Base-by-base conservation (phyloP, 2,329 filamentous ascomycete genomes). In the Dendrostoma leiphaemia region DNA sequence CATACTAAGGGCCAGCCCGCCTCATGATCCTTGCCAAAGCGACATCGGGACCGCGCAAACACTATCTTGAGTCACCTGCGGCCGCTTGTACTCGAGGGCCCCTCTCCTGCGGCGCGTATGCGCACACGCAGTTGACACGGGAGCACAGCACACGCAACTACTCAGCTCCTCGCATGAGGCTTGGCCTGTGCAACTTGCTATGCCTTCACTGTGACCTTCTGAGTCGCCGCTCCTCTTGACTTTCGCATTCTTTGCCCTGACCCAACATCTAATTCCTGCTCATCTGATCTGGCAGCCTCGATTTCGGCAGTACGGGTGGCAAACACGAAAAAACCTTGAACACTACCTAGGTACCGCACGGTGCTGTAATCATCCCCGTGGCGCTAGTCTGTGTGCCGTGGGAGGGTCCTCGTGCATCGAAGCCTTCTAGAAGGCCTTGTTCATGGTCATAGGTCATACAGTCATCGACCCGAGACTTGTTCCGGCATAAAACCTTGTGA, bases 351-450 rank as follows among this genome's bases (percentile, higher is more conserved):
- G n/a, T 26, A 26, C 21, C 38, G 23, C 23, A 26, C 38, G 19
- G 17, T 38, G n/a, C n/a, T n/a, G n/a, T n/a, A n/a, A n/a, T n/a
- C n/a, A 32, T 38, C 40, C 19, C 17, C 24, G 31, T 19, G 23
- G 24, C 32, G 34, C 47, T 26, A n/a, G 3, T 38, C 23, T 24
- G 12, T 31, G 12, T 40, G 4, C 24, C 12, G 15, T 26, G 15
- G n/a, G 41, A 37, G 31, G 29, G 28, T 50, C 15, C 24, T 28
- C 29, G 26, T 54, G 52, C 32, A 34, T 48, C 40, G 52, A 51
- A 51, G 32, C 3, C 19, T 54, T 54, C 52, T 46, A 54, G 47
- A 54, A 54, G 19, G 35, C 31, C 28, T 17, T 29, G 35, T n/a
- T n/a, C n/a, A n/a, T n/a, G n/a, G n/a, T n/a, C n/a, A n/a, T n/a